phyloP scores from a whole-genome alignment of 2,329 filamentous ascomycete genomes.

The Bipolaris zeicola region DNA sequence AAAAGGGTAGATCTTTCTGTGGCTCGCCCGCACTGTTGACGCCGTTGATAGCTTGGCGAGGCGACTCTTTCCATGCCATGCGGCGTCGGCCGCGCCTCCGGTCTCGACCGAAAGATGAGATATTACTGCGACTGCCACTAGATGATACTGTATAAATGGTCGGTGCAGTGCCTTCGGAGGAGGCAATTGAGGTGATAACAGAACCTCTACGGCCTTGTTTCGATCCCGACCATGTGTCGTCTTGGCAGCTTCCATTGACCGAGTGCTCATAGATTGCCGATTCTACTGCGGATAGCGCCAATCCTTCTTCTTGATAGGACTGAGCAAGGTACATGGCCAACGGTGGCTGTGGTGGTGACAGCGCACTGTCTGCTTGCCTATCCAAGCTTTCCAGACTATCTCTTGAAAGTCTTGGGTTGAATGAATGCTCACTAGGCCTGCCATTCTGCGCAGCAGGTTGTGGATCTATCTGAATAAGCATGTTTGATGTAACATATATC shows the following conservation, averaged over 20 bases:
- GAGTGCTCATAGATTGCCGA: conserved; percentile 37
- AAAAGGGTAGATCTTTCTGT: conserved; percentile 42
- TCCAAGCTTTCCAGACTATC: conserved; percentile 41
- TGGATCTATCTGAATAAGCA: conserved; percentile 19
- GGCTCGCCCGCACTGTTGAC: conserved; percentile 39
- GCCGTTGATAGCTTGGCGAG: conserved; percentile 37
- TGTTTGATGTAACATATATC: not conserved
- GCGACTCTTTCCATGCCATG: conserved; percentile 44
- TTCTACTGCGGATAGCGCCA: conserved; percentile 35
- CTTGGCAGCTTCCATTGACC: conserved; percentile 25
- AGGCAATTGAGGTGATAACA: conserved; percentile 39
- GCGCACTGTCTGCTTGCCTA: conserved; percentile 24
- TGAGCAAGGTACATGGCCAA: conserved; percentile 44
- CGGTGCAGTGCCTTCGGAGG: conserved; percentile 40
- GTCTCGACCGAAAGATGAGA: conserved; percentile 44
- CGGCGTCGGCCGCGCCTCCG: conserved; percentile 42
- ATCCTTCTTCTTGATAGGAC: conserved; percentile 43
- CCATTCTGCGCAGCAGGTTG: conserved; percentile 2
- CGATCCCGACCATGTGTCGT: conserved; percentile 34
- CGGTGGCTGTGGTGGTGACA: conserved; percentile 40
- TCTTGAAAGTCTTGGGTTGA: conserved; percentile 35
- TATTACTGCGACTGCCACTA: conserved; percentile 39
- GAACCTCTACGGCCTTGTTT: conserved; percentile 32
- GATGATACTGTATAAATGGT: conserved; percentile 43
- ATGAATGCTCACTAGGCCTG: conserved; percentile 10